Base-by-base conservation (phyloP, 352 stramenopile genomes). In the Globisporangium rhizosaccharum region DNA sequence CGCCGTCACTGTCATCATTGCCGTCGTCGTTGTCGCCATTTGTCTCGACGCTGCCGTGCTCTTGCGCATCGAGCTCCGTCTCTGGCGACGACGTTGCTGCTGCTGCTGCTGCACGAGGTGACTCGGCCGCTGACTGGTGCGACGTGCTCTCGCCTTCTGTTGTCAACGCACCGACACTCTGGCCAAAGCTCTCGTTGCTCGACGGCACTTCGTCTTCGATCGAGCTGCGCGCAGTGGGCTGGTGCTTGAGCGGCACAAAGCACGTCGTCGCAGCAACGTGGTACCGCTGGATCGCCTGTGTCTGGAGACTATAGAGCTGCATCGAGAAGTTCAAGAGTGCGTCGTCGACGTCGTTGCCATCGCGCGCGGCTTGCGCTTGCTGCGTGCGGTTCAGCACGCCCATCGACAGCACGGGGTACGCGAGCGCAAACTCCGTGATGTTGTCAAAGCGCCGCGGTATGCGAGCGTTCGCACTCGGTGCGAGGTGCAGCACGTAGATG, bases 221-320 rank as follows among this genome's bases (percentile, higher is more conserved):
- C 2, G 58, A 69, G n/a, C 60, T 61, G 5, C 63, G 63, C 8
- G 54, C 61, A 20, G 63, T 41, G 25, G 68, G 51, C 39, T 17
- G 14, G 14, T 45, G 39, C 20, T 59, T 59, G 28, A 63, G 57
- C 18, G 78, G 76, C 5, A 82, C 39, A 53, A 79, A 92, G 59
- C 82, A 94, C 49, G 75, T 74, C 28, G 68, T 75, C 20, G 82
- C 75, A 10, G 61, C 62, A 3, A 94, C 82, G 30, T 88, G 76
- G 65, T 94, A 94, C 12, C 85, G 82, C 65, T 94, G 85, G 61
- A 94, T 94, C 20, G 85, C 85, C 20, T 92, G 79, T 1, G 85
- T 92, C 63, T 94, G 85, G 9, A 92, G 59, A 49, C 79, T 88
- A 49, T 88, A 94, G 8, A 92, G 66, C 63, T 92, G 82, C 82